These are phyloP conservation scores for Rhododendron simsii DNA, from an alignment of 148 eudicot genomes.

Conservation along the genomic window DNA sequence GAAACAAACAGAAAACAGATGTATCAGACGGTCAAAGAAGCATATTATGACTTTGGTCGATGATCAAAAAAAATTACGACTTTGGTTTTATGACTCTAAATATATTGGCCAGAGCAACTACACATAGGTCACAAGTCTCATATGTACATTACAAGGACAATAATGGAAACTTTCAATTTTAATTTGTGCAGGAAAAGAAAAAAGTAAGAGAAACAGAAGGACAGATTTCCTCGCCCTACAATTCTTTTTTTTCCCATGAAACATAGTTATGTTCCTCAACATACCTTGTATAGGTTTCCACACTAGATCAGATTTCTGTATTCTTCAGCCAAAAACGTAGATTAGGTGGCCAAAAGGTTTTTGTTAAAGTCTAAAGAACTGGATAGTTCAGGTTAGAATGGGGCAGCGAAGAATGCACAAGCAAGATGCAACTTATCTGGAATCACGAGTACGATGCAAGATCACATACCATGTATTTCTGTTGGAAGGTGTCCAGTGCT, in stretches of 20 bases:
- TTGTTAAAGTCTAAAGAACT: not conserved
- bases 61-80: too few relatives aligned
- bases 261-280: not conserved
- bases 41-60: not conserved
- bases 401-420: not conserved
- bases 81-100: not conserved
- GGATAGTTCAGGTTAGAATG: not conserved
- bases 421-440: not conserved
- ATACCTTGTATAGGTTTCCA: not conserved
- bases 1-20: not conserved
- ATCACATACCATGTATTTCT: slow-evolving; percentile 61
- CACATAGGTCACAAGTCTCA: not conserved
- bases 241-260: not conserved
- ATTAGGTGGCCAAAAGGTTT: not conserved
- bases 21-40: not conserved
- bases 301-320: not conserved
- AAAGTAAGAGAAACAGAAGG: not conserved
- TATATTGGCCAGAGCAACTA: not conserved
- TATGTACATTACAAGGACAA: not conserved
- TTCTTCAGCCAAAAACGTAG: not conserved
- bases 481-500: slow-evolving; percentile 65
- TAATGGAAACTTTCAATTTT: not conserved
- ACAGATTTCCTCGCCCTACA: not conserved
- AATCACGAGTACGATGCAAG: not conserved
- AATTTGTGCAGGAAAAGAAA: not conserved